Percentiles rank a stretch among this genome's conserved stretches.
These are phyloP conservation scores for Pestalotiopsis sp. DNA, from an alignment of 2,329 filamentous ascomycete species.

Conservation along the genomic window DNA sequence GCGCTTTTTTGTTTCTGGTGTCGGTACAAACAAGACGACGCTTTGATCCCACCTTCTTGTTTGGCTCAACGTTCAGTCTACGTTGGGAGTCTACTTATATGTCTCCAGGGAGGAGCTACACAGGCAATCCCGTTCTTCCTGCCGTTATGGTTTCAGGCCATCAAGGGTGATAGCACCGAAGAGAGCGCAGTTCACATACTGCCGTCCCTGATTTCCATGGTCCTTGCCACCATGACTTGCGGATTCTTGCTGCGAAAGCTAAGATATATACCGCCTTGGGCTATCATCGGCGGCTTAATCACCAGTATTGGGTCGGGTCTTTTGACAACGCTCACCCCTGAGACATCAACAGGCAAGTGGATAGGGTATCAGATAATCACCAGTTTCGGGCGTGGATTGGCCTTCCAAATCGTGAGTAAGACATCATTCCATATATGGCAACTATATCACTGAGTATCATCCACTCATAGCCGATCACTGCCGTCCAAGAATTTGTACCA, in stretches of 20 bases:
- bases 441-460: constrained; percentile 20
- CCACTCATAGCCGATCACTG: constrained; percentile 44
- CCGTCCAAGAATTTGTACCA: constrained; percentile 31
- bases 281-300: neutral
- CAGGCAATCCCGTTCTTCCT: neutral
- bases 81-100: neutral
- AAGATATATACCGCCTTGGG: neutral
- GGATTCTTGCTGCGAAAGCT: neutral
- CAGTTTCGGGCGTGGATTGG: constrained; percentile 41
- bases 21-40: neutral
- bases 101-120: neutral
- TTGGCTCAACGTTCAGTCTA: neutral
- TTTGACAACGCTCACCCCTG: constrained; percentile 38
- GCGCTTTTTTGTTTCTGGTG: constrained; percentile 1
- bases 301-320: constrained; percentile 37
- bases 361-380: constrained; percentile 45
- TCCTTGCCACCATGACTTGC: neutral
- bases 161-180: neutral
- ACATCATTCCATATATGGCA: neutral
- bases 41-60: neutral
- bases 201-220: neutral
- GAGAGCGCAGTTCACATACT: neutral
- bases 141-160: constrained; percentile 5
- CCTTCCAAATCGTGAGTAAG: constrained; percentile 32
- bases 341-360: constrained; percentile 37